Percentiles rank a stretch among this genome's conserved stretches.
phyloP scores from a whole-genome alignment of 2,329 filamentous ascomycete genomes.

The Plenodomus biglobosus region DNA sequence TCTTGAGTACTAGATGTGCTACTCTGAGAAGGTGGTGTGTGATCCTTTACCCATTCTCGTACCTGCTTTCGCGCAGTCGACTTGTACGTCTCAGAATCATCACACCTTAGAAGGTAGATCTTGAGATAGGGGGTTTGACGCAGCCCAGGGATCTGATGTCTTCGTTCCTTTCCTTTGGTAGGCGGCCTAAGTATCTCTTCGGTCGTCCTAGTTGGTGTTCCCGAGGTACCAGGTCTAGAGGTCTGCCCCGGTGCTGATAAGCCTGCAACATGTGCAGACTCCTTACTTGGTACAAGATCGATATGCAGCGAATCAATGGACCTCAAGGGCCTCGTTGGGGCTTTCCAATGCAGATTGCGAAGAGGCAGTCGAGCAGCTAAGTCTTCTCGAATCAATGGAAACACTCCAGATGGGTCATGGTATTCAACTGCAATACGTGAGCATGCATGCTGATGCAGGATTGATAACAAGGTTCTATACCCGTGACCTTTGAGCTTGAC shows the following conservation, averaged over 20 bases:
- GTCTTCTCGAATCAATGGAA: constrained; percentile 76
- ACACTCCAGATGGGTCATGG: constrained; percentile 88
- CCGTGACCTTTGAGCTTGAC: constrained; percentile 55
- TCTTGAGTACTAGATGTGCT: constrained; percentile 70
- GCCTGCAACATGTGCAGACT: constrained; percentile 45
- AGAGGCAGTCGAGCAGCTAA: constrained; percentile 79
- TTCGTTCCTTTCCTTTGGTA: constrained; percentile 56
- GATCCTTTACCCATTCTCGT: constrained; percentile 85
- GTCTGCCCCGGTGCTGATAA: constrained; percentile 30
- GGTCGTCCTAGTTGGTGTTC: constrained; percentile 21
- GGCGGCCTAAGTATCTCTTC: constrained; percentile 31
- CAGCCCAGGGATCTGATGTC: constrained; percentile 93
- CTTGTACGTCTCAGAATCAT: constrained; percentile 96
- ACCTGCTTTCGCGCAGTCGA: constrained; percentile 73
- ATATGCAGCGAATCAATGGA: constrained; percentile 93
- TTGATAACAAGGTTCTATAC: constrained; percentile 31
- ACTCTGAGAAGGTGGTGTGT: constrained; percentile 59
- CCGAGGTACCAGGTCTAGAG: constrained; percentile 19
- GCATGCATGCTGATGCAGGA: constrained; percentile 4
- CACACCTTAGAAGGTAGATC: constrained; percentile 83
- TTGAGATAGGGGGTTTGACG: constrained; percentile 93
- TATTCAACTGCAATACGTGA: constrained; percentile 73
- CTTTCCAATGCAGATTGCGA: constrained; percentile 95
- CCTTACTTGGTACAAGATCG: constrained; percentile 70
- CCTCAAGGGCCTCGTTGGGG: constrained; percentile 82